phyloP scores from a whole-genome alignment of 164 flowering plant genomes.

The Kalanchoe fedtschenkoi region DNA sequence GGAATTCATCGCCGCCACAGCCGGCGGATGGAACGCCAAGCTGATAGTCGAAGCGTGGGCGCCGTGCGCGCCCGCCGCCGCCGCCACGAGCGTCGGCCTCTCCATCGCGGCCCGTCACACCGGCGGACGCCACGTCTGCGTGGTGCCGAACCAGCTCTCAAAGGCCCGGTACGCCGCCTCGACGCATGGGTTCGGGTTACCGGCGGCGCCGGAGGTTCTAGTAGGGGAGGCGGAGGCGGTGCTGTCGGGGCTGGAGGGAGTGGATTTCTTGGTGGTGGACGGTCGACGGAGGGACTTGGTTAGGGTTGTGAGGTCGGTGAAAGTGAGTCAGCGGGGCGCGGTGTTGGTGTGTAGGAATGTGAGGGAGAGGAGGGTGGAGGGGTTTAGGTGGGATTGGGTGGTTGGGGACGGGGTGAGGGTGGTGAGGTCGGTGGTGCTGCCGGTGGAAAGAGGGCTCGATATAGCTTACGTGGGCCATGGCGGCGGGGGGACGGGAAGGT shows the following conservation, averaged over 20 bases:
- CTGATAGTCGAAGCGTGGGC: slow-evolving; percentile 52
- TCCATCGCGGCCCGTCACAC: slow-evolving; percentile 55
- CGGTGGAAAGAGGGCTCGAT: neutral
- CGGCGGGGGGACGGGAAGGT: neutral
- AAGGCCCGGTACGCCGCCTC: slow-evolving; percentile 34
- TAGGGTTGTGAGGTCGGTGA: slow-evolving; percentile 34
- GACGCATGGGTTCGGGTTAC: slow-evolving; percentile 20
- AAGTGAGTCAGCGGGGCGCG: slow-evolving; percentile 49
- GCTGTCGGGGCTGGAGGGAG: slow-evolving; percentile 32
- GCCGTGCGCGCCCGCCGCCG: slow-evolving; percentile 23
- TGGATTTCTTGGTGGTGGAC: slow-evolving; percentile 80
- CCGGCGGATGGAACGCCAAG: slow-evolving; percentile 36
- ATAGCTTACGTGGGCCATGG: neutral
- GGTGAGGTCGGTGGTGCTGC: slow-evolving; percentile 13
- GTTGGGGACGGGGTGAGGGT: slow-evolving; percentile 26
- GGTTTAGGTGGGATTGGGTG: slow-evolving; percentile 40
- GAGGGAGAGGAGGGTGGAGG: slow-evolving; percentile 15
- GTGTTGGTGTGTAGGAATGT: slow-evolving; percentile 68
- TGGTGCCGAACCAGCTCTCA: slow-evolving; percentile 58
- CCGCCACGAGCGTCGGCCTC: slow-evolving; percentile 55
- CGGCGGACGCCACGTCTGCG: slow-evolving; percentile 59
- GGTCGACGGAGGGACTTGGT: slow-evolving; percentile 34
- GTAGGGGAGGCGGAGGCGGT: slow-evolving; percentile 58
- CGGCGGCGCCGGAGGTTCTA: slow-evolving; percentile 43
- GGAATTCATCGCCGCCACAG: slow-evolving; percentile 38